Conservation (phyloP, 768 basidiomycete genomes). For the Clathrus columnatus region DNA sequence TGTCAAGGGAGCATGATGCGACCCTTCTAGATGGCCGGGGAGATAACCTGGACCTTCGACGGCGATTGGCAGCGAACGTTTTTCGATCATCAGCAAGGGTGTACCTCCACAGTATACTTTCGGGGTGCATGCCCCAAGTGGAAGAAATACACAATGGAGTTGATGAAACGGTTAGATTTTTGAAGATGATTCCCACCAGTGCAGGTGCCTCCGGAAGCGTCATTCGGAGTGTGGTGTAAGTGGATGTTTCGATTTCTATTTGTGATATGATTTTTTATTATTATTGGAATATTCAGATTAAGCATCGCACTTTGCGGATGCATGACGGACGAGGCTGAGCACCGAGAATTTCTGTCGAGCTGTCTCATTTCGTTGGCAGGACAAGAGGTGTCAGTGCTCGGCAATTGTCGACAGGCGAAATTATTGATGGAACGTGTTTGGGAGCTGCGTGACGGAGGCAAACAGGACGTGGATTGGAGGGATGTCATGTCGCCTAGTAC, state of each 20-base stretch:
- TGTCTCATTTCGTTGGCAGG: slow-evolving; percentile 34
- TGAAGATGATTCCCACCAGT: slow-evolving; percentile 31
- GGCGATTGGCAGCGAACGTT: slow-evolving; percentile 32
- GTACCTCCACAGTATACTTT: slow-evolving; percentile 70
- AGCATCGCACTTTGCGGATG: slow-evolving; percentile 66
- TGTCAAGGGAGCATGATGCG: slow-evolving; percentile 10
- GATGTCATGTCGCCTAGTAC: slow-evolving; percentile 34
- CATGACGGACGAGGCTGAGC: slow-evolving; percentile 43
- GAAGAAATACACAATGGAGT: slow-evolving; percentile 52
- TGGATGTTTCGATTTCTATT: background rate
- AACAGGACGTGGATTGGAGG: slow-evolving; percentile 52
- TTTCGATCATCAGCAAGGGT: slow-evolving; percentile 70
- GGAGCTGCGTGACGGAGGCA: slow-evolving; percentile 29
- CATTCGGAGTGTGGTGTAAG: slow-evolving; percentile 63
- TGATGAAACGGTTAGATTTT: slow-evolving; percentile 40
- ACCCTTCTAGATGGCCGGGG: background rate
- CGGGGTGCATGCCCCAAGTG: slow-evolving; percentile 59
- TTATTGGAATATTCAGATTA: slow-evolving; percentile 21
- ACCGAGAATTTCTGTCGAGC: slow-evolving; percentile 34
- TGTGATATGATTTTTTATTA: background rate
- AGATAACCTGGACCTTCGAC: slow-evolving; percentile 23
- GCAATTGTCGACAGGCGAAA: slow-evolving; percentile 54
- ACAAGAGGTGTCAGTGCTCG: slow-evolving; percentile 46
- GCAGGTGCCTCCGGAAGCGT: slow-evolving; percentile 41
- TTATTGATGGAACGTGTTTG: slow-evolving; percentile 52